Evolutionary conservation across 2,329 filamentous ascomycete genomes (phyloP), one percentile per base, ranked within the genome.

Genomic region (Ascochyta fabae): DNA sequence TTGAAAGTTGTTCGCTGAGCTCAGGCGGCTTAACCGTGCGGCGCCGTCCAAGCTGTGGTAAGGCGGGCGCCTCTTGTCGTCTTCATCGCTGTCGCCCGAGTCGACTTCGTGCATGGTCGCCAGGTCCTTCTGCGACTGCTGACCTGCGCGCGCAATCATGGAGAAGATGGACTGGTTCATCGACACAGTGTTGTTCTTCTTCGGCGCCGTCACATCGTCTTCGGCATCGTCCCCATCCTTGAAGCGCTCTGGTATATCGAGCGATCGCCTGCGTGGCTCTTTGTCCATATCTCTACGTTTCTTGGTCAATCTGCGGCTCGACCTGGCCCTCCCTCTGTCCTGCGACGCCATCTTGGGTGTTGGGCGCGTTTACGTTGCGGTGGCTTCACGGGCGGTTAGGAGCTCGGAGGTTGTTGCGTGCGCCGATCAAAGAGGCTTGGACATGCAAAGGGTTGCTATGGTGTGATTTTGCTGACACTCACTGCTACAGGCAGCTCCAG

Each of bases 121-220:
- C 70, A 96, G 92, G 76, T 96, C 89, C 47, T 90, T 88, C 56
- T 86, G 87, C 27, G 91, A 93, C 56, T 86, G 87, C 34, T 91
- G 92, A 6, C 92, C 91, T 34, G 92, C 92, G 15, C 92, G 91
- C 6, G 93, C 91, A 64, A 98, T 93, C 77, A 98, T 86, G 49
- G 92, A 92, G 74, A 97, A 96, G 51, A 98, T 88, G 62, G 91
- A 96, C 80, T 96, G 93, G 75, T 96, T 95, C 87, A 96, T 91
- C 69, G 92, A 91, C 58, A 82, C 77, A 43, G 79, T 71, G 39
- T 79, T 77, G 48, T 77, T 75, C 51, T 61, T 67, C 64, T 80
- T 81, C 2, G 83, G 81, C 46, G 84, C 84, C 13, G 84, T 84
- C 57, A 84, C 83, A 70, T 88, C 86, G 35, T 86, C 81, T 16